Percentiles rank a stretch among this genome's conserved stretches.
Conservation (phyloP, 2,329 filamentous ascomycete genomes). For the Venturia effusa region DNA sequence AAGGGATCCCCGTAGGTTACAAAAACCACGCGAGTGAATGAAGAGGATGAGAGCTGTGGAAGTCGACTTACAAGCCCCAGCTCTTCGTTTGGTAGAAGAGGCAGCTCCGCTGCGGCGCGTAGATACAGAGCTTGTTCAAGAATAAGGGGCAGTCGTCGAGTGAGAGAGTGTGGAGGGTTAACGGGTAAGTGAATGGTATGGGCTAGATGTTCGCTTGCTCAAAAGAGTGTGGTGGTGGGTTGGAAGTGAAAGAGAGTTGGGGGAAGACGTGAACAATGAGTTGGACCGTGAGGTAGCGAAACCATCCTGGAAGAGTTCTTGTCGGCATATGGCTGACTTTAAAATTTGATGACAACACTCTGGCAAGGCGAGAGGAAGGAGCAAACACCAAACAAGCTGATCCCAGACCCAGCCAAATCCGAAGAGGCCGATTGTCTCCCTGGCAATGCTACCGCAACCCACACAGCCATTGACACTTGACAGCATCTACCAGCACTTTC, state of each 20-base stretch:
- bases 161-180: background rate
- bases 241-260: background rate
- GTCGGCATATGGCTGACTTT: background rate
- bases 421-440: background rate
- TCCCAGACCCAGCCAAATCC: background rate
- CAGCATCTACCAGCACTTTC: background rate
- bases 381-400: background rate
- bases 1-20: background rate
- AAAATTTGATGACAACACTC: slow-evolving; percentile 1
- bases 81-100: background rate
- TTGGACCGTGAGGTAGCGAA: background rate
- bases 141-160: background rate
- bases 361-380: background rate
- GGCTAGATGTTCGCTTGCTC: background rate
- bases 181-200: background rate
- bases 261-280: background rate
- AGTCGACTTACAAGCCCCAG: background rate
- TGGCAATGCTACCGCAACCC: background rate
- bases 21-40: too few relatives aligned
- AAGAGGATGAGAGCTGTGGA: background rate
- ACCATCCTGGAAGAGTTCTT: too few relatives aligned
- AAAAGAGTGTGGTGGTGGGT: background rate
- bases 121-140: background rate
- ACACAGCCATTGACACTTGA: background rate
- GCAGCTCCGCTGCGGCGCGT: background rate